Evolutionary conservation across 2,329 filamentous ascomycete genomes (phyloP).

Genomic region (Colletotrichum lupini): DNA sequence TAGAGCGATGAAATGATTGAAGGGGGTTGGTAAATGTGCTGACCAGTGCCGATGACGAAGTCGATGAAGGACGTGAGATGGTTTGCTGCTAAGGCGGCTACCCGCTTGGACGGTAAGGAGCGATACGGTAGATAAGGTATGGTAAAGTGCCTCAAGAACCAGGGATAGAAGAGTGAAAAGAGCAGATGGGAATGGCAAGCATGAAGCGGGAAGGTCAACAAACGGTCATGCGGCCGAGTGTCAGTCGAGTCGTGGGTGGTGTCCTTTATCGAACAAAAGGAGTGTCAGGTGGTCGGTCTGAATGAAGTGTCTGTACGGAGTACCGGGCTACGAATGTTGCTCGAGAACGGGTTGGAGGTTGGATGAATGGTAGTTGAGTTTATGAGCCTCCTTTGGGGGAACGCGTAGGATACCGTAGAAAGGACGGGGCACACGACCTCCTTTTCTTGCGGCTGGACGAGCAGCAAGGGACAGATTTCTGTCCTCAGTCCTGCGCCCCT

Average conservation of each 20-base stretch:
- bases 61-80: constrained; percentile 8
- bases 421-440: constrained; percentile 25
- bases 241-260: neutral
- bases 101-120: constrained; percentile 1
- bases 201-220: constrained; percentile 14
- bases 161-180: constrained; percentile 4
- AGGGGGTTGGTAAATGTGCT: neutral
- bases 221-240: constrained; percentile 23
- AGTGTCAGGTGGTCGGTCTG: constrained; percentile 33
- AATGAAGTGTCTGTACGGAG: neutral
- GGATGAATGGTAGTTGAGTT: constrained; percentile 17
- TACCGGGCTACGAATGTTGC: neutral
- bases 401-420: neutral
- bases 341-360: neutral
- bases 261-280: neutral
- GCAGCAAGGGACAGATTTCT: constrained; percentile 10
- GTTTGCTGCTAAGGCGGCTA: neutral
- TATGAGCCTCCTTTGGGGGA: constrained; percentile 8
- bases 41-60: constrained; percentile 28
- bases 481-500: constrained; percentile 5
- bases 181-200: constrained; percentile 3
- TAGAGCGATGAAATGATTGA: neutral
- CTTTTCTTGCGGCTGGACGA: constrained; percentile 7
- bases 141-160: constrained; percentile 11
- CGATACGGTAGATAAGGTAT: neutral